Percentiles rank a stretch among this genome's conserved stretches.
These are phyloP conservation scores for Cyclanthera cordifolia DNA, from an alignment of 306 rosid genomes.

Conservation along the genomic window DNA sequence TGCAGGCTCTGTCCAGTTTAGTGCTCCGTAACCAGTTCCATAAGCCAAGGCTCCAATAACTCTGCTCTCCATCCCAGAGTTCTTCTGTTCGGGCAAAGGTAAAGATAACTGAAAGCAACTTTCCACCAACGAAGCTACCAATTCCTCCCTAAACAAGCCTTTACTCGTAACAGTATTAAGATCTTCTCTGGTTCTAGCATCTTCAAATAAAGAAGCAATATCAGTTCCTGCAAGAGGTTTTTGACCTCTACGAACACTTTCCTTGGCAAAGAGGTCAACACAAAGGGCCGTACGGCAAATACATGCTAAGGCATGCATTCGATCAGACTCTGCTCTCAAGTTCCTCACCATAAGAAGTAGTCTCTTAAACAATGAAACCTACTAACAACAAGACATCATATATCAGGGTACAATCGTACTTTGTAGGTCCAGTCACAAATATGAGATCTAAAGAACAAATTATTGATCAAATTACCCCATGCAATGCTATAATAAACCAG, in stretches of 20 bases:
- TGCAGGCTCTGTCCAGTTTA: constrained; percentile 97
- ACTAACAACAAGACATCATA: constrained; percentile 16
- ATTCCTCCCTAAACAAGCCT: constrained; percentile 89
- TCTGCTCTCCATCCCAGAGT: constrained; percentile 90
- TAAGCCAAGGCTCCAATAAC: constrained; percentile 99
- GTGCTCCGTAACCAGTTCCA: constrained; percentile 98
- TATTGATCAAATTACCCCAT: too few relatives aligned
- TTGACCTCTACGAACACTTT: constrained; percentile 97
- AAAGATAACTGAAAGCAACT: constrained; percentile 97
- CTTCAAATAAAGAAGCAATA: constrained; percentile 96
- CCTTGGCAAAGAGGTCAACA: constrained; percentile 96
- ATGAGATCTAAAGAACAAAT: background rate
- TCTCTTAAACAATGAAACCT: constrained; percentile 94
- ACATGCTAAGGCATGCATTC: constrained; percentile 95
- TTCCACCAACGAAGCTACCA: constrained; percentile 91
- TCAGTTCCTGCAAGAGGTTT: constrained; percentile 97
- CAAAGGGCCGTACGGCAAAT: constrained; percentile 98
- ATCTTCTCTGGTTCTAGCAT: constrained; percentile 75
- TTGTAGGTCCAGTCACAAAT: background rate
- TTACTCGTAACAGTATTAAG: constrained; percentile 76
- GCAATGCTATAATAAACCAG: too few relatives aligned
- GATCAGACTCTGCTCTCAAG: constrained; percentile 97
- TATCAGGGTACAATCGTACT: constrained; percentile 2
- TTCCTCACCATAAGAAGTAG: constrained; percentile 90
- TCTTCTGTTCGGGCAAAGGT: constrained; percentile 93